Base-by-base conservation (phyloP, 1,284 basidiomycete species). In the Microbotryum silenes-acaulis region DNA sequence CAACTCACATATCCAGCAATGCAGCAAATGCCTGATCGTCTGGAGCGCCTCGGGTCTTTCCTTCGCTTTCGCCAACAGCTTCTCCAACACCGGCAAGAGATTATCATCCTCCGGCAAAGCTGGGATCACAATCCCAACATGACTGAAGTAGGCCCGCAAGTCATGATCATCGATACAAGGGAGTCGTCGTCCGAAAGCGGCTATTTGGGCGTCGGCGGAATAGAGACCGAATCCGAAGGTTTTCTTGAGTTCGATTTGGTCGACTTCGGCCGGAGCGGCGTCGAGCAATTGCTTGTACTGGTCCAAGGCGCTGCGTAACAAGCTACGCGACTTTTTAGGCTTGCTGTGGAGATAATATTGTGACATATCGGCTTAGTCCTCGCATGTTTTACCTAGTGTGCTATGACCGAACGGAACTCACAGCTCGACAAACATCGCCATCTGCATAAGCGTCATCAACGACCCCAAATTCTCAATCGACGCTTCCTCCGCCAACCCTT, bases 251-350 rank as follows among this genome's bases (percentile, higher is more conserved):
- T 25, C 42, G 8, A 18, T 31, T 14, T n/a, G 18, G 6, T 57
- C 55, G 16, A 51, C 44, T 12, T 51, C 55, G 16, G 33, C 53
- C 29, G 14, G 20, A 1, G 61, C 61, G 4, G n/a, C 21, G 25
- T 65, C 64, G n/a, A 56, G 46, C 47, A 65, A 29, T 9, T 65
- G 61, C 33, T 57, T 60, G 59, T 45, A 65, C 23, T 60, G 61
- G 21, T 44, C 23, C 23, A 65, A n/a, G 5, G 60, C 51, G 1
- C 27, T 23, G 2, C 54, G 37, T 3, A 57, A 31, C 18, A 51
- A 45, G 8, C 42, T 42, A 6, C 55, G 25, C 1, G 37, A 59
- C 37, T 57, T 29, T 16, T 51, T 56, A 0, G 54, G 54, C 12
- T 53, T 23, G 6, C 25, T 29, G 51, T 50, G 23, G 48, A 70